Evolutionary conservation across 2,329 filamentous ascomycete species (phyloP).

Genomic region (Aspergillus japonicus): DNA sequence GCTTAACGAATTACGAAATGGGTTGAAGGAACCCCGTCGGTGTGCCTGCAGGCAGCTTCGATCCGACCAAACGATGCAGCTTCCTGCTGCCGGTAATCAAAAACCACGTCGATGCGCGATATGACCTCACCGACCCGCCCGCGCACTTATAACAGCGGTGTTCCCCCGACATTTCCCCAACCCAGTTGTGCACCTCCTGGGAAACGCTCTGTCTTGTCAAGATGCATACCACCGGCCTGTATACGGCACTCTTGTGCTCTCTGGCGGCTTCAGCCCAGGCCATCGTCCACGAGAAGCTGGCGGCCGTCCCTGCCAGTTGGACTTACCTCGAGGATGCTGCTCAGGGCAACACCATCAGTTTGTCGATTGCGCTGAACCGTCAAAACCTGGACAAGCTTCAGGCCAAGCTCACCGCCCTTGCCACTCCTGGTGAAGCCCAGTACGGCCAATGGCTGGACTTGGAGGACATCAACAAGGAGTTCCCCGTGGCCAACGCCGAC

Average conservation of each 20-base stretch:
- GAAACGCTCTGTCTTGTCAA: neutral
- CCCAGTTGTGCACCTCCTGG: neutral
- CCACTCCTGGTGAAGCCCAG: constrained; percentile 47
- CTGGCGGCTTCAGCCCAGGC: constrained; percentile 1
- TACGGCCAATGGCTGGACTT: constrained; percentile 53
- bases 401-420: constrained; percentile 41
- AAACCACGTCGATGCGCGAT: neutral
- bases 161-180: neutral
- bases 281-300: constrained; percentile 3
- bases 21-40: neutral
- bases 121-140: neutral
- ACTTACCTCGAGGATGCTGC: constrained; percentile 12
- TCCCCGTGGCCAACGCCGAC: constrained; percentile 39
- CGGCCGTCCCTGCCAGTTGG: constrained; percentile 1
- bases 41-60: neutral
- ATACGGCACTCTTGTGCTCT: constrained; percentile 4
- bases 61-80: neutral
- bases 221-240: constrained; percentile 6
- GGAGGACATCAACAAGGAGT: constrained; percentile 45
- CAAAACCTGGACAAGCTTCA: constrained; percentile 40
- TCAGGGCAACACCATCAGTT: constrained; percentile 14
- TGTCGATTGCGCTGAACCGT: constrained; percentile 25
- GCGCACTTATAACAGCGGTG: constrained; percentile 1
- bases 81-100: neutral
- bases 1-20: neutral